Evolutionary conservation across 441 rosid genomes (phyloP), one percentile per base, ranked within the genome.

Genomic region (Biscutella auriculata): DNA sequence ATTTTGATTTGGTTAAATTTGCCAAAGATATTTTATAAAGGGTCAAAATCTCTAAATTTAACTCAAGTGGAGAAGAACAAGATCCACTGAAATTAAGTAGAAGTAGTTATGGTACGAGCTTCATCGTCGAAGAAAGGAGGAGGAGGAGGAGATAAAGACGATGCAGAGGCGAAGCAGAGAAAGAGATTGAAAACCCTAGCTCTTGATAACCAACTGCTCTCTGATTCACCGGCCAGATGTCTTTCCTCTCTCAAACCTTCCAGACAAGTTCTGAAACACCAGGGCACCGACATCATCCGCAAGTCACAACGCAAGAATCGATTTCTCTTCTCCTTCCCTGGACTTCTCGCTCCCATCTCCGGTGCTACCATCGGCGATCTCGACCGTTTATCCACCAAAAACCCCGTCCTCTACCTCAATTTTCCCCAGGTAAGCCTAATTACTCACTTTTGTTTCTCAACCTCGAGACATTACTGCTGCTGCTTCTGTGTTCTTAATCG

Each of bases 311-410:
- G 98, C 52, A 91, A 82, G 79, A 91, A 82, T 57, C 85, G 93
- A 0, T 91, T 73, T 56, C 87, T 85, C 53, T 88, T 85, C 76
- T 87, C 98, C 9, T 83, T 91, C 60, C 96, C 98, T 0, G 95
- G 95, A 11, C 95, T 88, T 9, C 70, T 91, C 11, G 93, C 84
- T 28, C 98, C 96, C 1, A 16, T 75, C 50, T 70, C 73, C 29
- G 93, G 83, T 33, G 95, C 96, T 40, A 81, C 80, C 71, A 85
- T 91, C 61, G 96, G 98, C 43, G 96, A 91, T 60, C 89, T 88
- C 66, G 80, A 81, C 68, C 75, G 84, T 30, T 59, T 91, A 55
- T 85, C 87, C 36, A 74, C 91, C 55, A 82, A 83, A 69, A 91
- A 85, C 74, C 98, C 95, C 12, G 63, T 84, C 61, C 93, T 91